Evolutionary conservation across 2,329 filamentous ascomycete species (phyloP), one percentile per base, ranked within the genome.

Genomic region (Pleomassaria siparia): DNA sequence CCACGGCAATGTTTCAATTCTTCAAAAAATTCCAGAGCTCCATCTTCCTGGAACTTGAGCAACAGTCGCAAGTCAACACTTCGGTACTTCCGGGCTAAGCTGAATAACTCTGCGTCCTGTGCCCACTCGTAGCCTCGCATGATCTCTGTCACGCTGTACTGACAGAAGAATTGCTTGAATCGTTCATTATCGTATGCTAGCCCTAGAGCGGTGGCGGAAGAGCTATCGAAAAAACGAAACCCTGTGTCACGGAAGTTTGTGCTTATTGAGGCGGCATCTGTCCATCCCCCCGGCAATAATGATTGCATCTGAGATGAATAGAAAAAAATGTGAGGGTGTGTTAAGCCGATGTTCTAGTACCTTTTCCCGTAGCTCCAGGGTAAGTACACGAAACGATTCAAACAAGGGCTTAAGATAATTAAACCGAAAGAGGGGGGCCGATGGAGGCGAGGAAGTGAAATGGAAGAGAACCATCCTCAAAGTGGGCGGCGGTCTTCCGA

Each of bases 81-180:
- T 13, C 21, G 7, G 18, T 30, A 46, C 10, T 29, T 37, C 11
- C 35, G 24, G 4, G 22, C 21, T 22, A 46, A 8, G 10, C 15
- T 18, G 24, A 46, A 41, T 20, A 46, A 24, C 6, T 40, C 44
- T 26, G 9, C 7, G 21, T 46, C 36, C 15, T 40, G 35, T 7
- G 36, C 44, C 4, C 40, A 24, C 18, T 46, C 44, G 13, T 46
- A 33, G 4, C 44, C 44, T 41, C 33, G 40, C 35, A 46, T 29
- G 22, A 46, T 40, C 10, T 46, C 44, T 20, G 10, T 26, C 4
- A 30, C 25, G 11, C 30, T 18, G 26, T 46, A 46, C 32, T 20
- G 11, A n/a, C 22, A 22, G 18, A 46, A 46, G 22, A 46, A 41
- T 32, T 29, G 20, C 12, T 20, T 24, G 25, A 40, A 46, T 7